Base-by-base conservation (phyloP, 495 filamentous ascomycete genomes). In the Penicillium parvum region DNA sequence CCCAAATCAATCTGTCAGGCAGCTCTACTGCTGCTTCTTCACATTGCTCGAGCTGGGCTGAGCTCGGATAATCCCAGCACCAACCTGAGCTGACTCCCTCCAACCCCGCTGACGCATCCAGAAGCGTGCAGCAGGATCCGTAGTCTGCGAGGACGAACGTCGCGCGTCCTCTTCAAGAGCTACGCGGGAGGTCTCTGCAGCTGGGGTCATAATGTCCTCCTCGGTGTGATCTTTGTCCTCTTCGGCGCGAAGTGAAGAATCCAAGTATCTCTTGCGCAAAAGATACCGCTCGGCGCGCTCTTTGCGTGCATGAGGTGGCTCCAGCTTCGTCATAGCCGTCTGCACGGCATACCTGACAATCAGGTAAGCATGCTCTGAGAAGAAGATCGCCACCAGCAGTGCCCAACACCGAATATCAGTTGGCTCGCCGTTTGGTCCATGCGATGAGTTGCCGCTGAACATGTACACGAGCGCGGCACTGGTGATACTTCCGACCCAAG, bases 401-500 rank as follows among this genome's bases (percentile, higher is more conserved):
- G 81, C 87, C 84, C 86, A 91, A n/a, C 68, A 79, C 37, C 75
- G 79, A 53, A 96, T 88, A 14, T 79, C 75, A 22, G 73, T 74
- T n/a, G 69, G 64, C 19, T 70, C 62, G 10, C 66, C 73, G 41
- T 78, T 75, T 3, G 78, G 78, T 0, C 78, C 79, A 2, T 77
- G 49, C 5, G 75, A 74, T 22, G 77, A 65, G 45, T 82, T 81
- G 47, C 57, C 54, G 27, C 81, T 79, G 68, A 96, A 97, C 45
- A 98, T 77, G 61, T 90, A 96, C 0, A 95, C 80, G 0, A 98
- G 68, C 0, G 88, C 90, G 0, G 90, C 77, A 28, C 82, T 85
- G 12, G 87, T 90, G 47, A 97, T 73, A 52, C 83, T 90, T 37
- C 92, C 92, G 4, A 95, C 72, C 92, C 92, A 98, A 8, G 89